Conservation (phyloP, 1,139 yeast genomes). For the Candida neerlandica region DNA sequence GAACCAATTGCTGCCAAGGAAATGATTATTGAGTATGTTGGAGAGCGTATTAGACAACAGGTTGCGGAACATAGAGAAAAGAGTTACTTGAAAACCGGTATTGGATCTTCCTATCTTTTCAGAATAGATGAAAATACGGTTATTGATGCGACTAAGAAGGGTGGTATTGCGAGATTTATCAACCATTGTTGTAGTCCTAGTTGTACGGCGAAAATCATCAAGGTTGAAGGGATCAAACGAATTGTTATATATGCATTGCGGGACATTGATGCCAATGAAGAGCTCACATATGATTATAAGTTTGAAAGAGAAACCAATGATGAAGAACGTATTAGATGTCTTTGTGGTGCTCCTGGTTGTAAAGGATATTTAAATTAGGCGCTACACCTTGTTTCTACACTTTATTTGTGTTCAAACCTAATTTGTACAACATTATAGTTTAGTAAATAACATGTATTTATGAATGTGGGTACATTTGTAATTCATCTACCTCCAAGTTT, state of each 20-base stretch:
- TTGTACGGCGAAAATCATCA: conserved; percentile 94
- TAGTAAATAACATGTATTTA: background rate
- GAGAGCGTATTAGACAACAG: conserved; percentile 91
- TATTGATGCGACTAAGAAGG: conserved; percentile 95
- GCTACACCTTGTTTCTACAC: too few species aligned
- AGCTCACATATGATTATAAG: conserved; percentile 91
- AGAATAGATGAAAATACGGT: conserved; percentile 93
- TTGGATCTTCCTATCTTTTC: conserved; percentile 91
- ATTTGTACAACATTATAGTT: background rate
- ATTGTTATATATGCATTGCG: conserved; percentile 93
- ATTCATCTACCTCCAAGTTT: background rate
- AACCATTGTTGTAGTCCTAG: conserved; percentile 98
- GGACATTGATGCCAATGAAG: conserved; percentile 88
- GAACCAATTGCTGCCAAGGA: conserved; percentile 94
- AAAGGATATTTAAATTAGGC: conserved; percentile 81
- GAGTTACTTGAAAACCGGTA: conserved; percentile 84
- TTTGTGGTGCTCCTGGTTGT: conserved; percentile 94
- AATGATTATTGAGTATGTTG: conserved; percentile 98
- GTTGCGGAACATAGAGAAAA: conserved; percentile 93
- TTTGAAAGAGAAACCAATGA: conserved; percentile 91
- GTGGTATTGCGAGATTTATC: conserved; percentile 94
- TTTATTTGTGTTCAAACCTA: background rate
- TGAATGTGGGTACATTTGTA: background rate
- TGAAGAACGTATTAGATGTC: conserved; percentile 85
- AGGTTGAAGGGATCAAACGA: conserved; percentile 90